Evolutionary conservation across 305 asterid species (phyloP).

Genomic region (Fraxinus platypoda): DNA sequence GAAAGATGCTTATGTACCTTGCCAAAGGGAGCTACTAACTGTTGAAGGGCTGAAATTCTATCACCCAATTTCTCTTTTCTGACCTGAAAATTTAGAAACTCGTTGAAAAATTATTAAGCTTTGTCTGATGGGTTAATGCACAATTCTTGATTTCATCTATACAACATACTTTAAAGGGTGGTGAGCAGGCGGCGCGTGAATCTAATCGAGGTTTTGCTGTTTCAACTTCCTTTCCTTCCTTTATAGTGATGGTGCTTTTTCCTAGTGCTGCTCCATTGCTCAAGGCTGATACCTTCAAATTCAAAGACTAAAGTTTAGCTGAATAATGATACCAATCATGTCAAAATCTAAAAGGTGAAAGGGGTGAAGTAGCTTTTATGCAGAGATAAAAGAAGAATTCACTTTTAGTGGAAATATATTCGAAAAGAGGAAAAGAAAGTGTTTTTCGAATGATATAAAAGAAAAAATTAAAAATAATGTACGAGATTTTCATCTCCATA

Average conservation of each 20-base stretch:
- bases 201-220: conserved; percentile 50
- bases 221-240: conserved; percentile 57
- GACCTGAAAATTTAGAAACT: conserved; percentile 38
- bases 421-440: conserved; percentile 12
- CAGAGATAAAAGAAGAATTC: conserved; percentile 34
- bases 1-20: conserved; percentile 47
- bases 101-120: not conserved
- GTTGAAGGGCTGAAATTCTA: conserved; percentile 87
- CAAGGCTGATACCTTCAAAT: conserved; percentile 40
- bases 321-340: conserved; percentile 34
- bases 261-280: conserved; percentile 44
- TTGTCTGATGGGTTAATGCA: not conserved
- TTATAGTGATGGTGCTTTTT: conserved; percentile 35
- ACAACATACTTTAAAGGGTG: conserved; percentile 57
- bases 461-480: not conserved
- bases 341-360: conserved; percentile 45
- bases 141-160: not conserved
- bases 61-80: conserved; percentile 90
- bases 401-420: conserved; percentile 25
- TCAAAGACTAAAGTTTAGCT: conserved; percentile 24
- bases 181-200: conserved; percentile 68
- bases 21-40: conserved; percentile 89
- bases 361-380: conserved; percentile 57
- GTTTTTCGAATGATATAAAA: not conserved
- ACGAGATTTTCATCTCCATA: not conserved